Percentiles rank a stretch among this genome's conserved stretches.
Evolutionary conservation across 1,139 yeast species (phyloP).

Genomic region (Schwanniomyces etchellsii): DNA sequence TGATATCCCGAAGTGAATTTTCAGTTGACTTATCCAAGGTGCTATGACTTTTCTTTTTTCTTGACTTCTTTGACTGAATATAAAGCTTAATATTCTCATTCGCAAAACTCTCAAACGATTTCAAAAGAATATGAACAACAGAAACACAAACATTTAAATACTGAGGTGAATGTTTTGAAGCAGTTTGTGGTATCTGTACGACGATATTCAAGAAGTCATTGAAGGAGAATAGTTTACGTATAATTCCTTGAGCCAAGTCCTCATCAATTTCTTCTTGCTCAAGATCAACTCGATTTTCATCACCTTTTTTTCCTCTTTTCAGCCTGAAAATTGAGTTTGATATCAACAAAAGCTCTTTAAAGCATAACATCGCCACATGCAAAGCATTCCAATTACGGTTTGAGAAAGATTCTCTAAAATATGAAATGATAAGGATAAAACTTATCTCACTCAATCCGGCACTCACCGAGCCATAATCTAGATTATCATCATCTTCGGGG

Average conservation of each 20-base stretch:
- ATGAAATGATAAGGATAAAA: constrained; percentile 53
- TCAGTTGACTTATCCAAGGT: constrained; percentile 22
- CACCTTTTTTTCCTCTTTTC: constrained; percentile 25
- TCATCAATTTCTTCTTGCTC: constrained; percentile 40
- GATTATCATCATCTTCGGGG: constrained; percentile 13
- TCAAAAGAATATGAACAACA: constrained; percentile 60
- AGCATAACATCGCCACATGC: constrained; percentile 68
- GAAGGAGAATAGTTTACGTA: constrained; percentile 53
- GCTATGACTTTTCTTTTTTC: constrained; percentile 20
- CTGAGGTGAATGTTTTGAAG: constrained; percentile 59
- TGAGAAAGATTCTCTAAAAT: constrained; percentile 49
- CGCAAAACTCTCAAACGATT: constrained; percentile 62
- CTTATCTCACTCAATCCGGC: constrained; percentile 62
- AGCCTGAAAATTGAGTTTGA: constrained; percentile 42
- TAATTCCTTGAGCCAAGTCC: constrained; percentile 44
- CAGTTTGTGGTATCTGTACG: constrained; percentile 57
- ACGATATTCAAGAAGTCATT: constrained; percentile 58
- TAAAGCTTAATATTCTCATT: constrained; percentile 55
- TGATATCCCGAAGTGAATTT: constrained; percentile 25
- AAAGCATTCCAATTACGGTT: constrained; percentile 50
- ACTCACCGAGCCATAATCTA: constrained; percentile 60
- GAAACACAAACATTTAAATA: constrained; percentile 62
- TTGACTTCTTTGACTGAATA: constrained; percentile 43
- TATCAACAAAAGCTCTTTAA: constrained; percentile 57
- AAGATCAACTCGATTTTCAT: constrained; percentile 7